These are phyloP conservation scores for Aspergillus fumigatus DNA, from an alignment of 2,329 filamentous ascomycete genomes.

Conservation along the genomic window DNA sequence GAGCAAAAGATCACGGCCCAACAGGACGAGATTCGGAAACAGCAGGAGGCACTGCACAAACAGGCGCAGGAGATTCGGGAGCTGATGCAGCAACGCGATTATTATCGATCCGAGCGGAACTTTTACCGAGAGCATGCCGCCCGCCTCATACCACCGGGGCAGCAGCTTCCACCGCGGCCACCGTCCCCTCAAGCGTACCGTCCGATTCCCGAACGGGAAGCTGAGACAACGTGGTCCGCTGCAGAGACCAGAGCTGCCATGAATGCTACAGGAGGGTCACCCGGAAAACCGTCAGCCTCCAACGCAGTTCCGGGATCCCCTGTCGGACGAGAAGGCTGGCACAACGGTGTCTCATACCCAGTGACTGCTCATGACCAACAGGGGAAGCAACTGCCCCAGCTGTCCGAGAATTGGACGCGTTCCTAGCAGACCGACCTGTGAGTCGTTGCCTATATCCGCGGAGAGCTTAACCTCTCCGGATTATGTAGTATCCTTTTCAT, in stretches of 20 bases:
- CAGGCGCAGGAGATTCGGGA: constrained; percentile 33
- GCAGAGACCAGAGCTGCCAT: not conserved
- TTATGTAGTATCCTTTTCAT: not conserved
- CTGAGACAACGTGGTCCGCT: constrained; percentile 6
- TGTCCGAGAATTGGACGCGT: constrained; percentile 15
- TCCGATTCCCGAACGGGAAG: constrained; percentile 9
- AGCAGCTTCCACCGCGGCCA: constrained; percentile 28
- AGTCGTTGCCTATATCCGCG: not conserved
- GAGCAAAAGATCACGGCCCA: constrained; percentile 34
- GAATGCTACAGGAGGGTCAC: not conserved
- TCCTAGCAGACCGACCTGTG: not conserved
- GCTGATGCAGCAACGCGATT: constrained; percentile 32
- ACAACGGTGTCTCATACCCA: not conserved
- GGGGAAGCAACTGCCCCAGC: constrained; percentile 12
- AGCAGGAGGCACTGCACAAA: constrained; percentile 24
- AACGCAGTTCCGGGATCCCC: not conserved
- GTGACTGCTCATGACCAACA: constrained; percentile 5
- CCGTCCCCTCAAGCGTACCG: constrained; percentile 24
- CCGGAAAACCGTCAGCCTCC: not conserved
- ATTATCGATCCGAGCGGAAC: constrained; percentile 38
- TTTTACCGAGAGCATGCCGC: constrained; percentile 34
- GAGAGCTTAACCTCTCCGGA: not conserved
- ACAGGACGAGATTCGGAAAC: constrained; percentile 34
- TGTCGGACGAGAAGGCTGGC: not conserved
- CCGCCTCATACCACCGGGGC: constrained; percentile 21